Conservation (phyloP, 441 rosid species). For the Syzygium syzygioides region DNA sequence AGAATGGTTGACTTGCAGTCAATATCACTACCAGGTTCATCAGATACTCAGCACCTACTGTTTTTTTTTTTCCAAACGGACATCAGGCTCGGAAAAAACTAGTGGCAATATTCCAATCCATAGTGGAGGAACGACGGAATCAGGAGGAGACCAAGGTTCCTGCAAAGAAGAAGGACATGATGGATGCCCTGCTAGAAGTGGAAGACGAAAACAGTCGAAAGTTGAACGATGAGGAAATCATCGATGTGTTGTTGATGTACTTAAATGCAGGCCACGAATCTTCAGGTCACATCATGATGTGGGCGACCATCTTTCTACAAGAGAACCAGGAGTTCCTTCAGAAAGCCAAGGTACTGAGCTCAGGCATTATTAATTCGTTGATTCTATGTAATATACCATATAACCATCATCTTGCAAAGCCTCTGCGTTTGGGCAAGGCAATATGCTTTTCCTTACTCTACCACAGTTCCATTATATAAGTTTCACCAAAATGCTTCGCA, state of each 20-base stretch:
- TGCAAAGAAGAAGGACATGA: conserved; percentile 48
- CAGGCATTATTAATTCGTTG: not conserved
- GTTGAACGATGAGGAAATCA: conserved; percentile 63
- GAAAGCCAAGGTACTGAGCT: conserved; percentile 47
- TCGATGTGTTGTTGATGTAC: conserved; percentile 73
- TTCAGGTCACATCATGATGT: conserved; percentile 79
- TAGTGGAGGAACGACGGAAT: conserved; percentile 41
- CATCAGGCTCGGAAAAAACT: conserved; percentile 70
- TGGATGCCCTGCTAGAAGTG: conserved; percentile 60
- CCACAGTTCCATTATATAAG: not conserved
- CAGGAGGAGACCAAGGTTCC: conserved; percentile 8
- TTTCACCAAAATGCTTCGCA: not conserved
- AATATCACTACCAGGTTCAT: not conserved
- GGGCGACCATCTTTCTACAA: conserved; percentile 65
- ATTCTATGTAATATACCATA: not conserved
- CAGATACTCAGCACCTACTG: not conserved
- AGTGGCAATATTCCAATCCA: conserved; percentile 46
- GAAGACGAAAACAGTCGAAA: conserved; percentile 61
- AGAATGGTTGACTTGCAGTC: not conserved
- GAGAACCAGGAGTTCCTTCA: conserved; percentile 43
- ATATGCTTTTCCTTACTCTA: not conserved
- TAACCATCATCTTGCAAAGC: not conserved
- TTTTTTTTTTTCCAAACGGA: not conserved
- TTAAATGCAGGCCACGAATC: conserved; percentile 93
- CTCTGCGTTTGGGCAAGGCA: not conserved